Conservation (phyloP, 495 filamentous ascomycete species). For the Daldinia childiae region DNA sequence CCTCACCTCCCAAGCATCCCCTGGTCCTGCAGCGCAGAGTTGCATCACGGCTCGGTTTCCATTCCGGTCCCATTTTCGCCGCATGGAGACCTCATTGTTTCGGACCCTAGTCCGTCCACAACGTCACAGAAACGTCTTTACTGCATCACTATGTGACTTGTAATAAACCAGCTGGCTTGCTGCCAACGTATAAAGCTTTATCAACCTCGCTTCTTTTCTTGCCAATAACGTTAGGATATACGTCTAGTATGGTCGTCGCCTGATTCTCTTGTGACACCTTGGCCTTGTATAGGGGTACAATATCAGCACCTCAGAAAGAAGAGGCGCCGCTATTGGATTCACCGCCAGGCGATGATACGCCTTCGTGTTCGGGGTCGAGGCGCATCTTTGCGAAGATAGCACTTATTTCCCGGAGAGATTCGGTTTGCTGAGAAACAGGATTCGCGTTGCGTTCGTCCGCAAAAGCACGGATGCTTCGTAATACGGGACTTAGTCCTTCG, state of each 20-base stretch:
- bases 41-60: constrained; percentile 40
- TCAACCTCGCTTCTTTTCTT: constrained; percentile 14
- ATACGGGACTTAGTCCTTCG: constrained; percentile 73
- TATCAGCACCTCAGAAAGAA: constrained; percentile 12
- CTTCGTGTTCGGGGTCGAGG: constrained; percentile 41
- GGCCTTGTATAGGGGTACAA: background rate
- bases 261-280: background rate
- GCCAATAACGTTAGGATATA: background rate
- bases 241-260: background rate
- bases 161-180: constrained; percentile 18
- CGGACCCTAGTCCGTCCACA: constrained; percentile 37
- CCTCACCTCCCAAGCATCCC: constrained; percentile 28
- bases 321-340: constrained; percentile 37
- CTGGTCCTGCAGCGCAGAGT: constrained; percentile 41
- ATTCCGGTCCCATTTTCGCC: constrained; percentile 39
- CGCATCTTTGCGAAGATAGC: constrained; percentile 69
- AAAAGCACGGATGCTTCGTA: constrained; percentile 79
- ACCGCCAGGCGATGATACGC: constrained; percentile 29
- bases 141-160: constrained; percentile 19
- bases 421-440: constrained; percentile 67
- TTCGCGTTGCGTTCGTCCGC: constrained; percentile 74
- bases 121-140: constrained; percentile 26
- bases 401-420: constrained; percentile 79
- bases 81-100: constrained; percentile 41
- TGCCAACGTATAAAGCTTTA: constrained; percentile 6